Evolutionary conservation across 164 flowering plant genomes (phyloP), one percentile per base, ranked within the genome.

Genomic region (Kingdonia uniflora): DNA sequence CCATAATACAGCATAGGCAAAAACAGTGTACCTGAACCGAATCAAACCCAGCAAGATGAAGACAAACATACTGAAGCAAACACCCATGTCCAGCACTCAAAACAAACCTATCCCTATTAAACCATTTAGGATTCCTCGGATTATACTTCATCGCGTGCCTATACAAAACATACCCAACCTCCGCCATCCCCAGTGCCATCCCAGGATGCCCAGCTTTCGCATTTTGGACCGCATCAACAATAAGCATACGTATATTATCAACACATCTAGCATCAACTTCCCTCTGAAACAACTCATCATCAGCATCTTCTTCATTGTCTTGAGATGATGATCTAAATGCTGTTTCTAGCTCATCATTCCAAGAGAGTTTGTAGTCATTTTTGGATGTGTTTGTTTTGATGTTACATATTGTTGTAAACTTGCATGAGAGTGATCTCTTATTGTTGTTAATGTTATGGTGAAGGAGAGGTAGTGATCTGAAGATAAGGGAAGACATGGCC

Each of bases 1-100:
- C n/a, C n/a, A n/a, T n/a, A n/a, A n/a, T n/a, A n/a, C n/a, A n/a
- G n/a, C n/a, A 14, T 22, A 13, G n/a, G 19, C 53, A 15, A 10
- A 35, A 7, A 4, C 26, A 16, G 5, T 22, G 23, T 47, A 79
- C 80, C 77, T 74, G 72, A 54, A 76, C 69, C 13, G 74, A 69
- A 12, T 60, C 54, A 54, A 69, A 78, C 0, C 78, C 80, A 40
- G 77, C 71, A 16, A 74, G 70, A 52, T 76, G 80, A 53, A 76
- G 75, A 23, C 63, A 65, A 11, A 66, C 70, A 51, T 75, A 75
- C 56, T 76, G 80, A 65, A 76, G 71, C 55, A 79, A 35, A 53
- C 77, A 76, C 7, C 84, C 80, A 54, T 79, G 84, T 0, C 80
- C 80, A 20, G 79, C 74, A 48, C 74, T 68, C 35, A 74, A 33